Conservation (phyloP, 495 filamentous ascomycete species). For the Darksidea phi region DNA sequence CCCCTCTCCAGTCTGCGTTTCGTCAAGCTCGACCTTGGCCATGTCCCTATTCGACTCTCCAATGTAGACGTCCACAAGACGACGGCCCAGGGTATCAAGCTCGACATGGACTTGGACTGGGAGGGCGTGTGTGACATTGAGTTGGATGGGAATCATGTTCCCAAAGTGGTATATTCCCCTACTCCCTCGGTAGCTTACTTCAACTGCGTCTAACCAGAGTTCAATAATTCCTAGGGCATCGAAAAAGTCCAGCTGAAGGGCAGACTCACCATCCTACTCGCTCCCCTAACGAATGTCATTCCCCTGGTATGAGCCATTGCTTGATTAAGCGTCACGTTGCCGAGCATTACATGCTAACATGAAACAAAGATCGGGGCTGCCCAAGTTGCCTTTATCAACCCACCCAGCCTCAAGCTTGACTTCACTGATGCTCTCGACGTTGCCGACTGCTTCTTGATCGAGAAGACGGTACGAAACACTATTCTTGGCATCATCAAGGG, state of each 20-base stretch:
- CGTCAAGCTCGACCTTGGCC: slow-evolving; percentile 46
- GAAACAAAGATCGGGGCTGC: slow-evolving; percentile 45
- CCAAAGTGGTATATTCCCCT: slow-evolving; percentile 40
- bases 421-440: slow-evolving; percentile 47
- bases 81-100: slow-evolving; percentile 44
- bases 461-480: slow-evolving; percentile 42
- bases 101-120: slow-evolving; percentile 49
- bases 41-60: slow-evolving; percentile 41
- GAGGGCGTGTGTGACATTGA: slow-evolving; percentile 47
- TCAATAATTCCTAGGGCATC: slow-evolving; percentile 39
- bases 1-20: slow-evolving; percentile 44
- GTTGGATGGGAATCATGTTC: slow-evolving; percentile 44
- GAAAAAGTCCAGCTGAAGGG: slow-evolving; percentile 48
- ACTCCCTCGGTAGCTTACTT: neutral
- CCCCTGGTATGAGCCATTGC: slow-evolving; percentile 41
- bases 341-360: slow-evolving; percentile 12
- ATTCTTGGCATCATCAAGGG: slow-evolving; percentile 44
- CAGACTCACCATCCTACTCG: slow-evolving; percentile 44
- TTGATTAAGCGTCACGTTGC: neutral
- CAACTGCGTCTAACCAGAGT: neutral
- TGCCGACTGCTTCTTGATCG: slow-evolving; percentile 43
- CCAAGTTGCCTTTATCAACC: slow-evolving; percentile 50
- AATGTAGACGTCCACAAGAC: slow-evolving; percentile 47
- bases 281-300: slow-evolving; percentile 45
- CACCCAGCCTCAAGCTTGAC: slow-evolving; percentile 43